phyloP scores from a whole-genome alignment of 2,329 filamentous ascomycete genomes.

The Onygenales sp. region DNA sequence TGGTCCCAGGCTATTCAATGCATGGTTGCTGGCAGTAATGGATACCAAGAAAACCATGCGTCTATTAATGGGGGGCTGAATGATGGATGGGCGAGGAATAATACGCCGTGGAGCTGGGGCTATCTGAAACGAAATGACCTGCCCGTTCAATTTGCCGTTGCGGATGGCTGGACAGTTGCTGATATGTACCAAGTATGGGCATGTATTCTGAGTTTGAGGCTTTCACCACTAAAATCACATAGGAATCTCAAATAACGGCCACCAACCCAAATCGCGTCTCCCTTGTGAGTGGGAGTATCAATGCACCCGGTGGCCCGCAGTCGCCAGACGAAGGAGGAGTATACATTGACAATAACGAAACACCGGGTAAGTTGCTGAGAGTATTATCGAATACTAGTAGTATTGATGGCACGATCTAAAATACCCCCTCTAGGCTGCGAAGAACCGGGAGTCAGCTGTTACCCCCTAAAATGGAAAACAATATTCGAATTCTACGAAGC shows the following conservation, averaged over 20 bases:
- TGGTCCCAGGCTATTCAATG: conserved; percentile 46
- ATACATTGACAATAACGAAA: conserved; percentile 44
- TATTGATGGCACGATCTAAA: not conserved
- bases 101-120: conserved; percentile 45
- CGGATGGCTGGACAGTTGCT: conserved; percentile 44
- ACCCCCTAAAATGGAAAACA: conserved; percentile 46
- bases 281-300: conserved; percentile 43
- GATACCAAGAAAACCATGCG: conserved; percentile 43
- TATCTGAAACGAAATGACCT: conserved; percentile 44
- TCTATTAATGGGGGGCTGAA: conserved; percentile 44
- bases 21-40: conserved; percentile 43
- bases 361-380: conserved; percentile 27
- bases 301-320: conserved; percentile 40
- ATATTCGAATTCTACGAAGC: conserved; percentile 41
- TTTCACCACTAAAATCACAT: not conserved
- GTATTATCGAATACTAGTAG: not conserved
- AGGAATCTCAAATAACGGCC: conserved; percentile 42
- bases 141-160: conserved; percentile 47
- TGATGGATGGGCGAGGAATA: conserved; percentile 45
- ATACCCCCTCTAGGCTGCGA: conserved; percentile 31
- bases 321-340: conserved; percentile 34
- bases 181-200: conserved; percentile 46
- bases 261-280: conserved; percentile 46
- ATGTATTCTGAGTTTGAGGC: not conserved
- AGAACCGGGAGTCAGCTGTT: conserved; percentile 38